Evolutionary conservation across 2,329 filamentous ascomycete genomes (phyloP), one percentile per base, ranked within the genome.

Genomic region (Colletotrichum sp.): DNA sequence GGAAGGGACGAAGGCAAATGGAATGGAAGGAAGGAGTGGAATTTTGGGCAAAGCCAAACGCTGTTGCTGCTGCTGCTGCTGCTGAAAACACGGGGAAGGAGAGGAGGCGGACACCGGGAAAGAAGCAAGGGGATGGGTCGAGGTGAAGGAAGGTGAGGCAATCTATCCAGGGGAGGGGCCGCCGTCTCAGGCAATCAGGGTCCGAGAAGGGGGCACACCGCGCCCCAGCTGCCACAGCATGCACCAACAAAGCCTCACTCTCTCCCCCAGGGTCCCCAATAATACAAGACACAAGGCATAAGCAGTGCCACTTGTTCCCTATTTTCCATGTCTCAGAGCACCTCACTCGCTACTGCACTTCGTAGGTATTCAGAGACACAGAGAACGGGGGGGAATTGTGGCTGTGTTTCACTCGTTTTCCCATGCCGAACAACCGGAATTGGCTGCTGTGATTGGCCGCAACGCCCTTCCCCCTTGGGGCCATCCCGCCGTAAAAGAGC

Each of bases 351-450:
- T n/a, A n/a, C 16, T 43, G 18, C 18, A 48, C 38, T 48, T 48
- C 38, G 38, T 48, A 48, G 38, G 38, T 48, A 48, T 48, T 48
- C 56, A 28, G 32, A 58, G 26, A 32, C 34, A 60, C 48, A 52
- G 26, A 70, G 21, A 55, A 55, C 36, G 30, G 64, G 58, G 56
- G 64, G 60, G 38, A 69, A 60, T 58, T 71, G 73, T 75, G 73
- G 73, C 73, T 75, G 73, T 75, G 73, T 75, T 48, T 75, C 73
- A 75, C 69, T 72, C 72, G n/a, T 15, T 64, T 62, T 62, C 56
- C 36, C 58, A 64, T 65, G 56, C 70, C 70, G 70, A 52, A n/a
- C 26, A 55, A 73, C 24, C 58, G 62, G 64, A 56, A 75, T 73
- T 69, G 70, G 64, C 64, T 24, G 26, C 13, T 24, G 10, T 73